A percentile compares a stretch with the other conserved stretches of the same genome.
Evolutionary conservation across 2,329 filamentous ascomycete species (phyloP).

Genomic region (Graphilbum sp.): DNA sequence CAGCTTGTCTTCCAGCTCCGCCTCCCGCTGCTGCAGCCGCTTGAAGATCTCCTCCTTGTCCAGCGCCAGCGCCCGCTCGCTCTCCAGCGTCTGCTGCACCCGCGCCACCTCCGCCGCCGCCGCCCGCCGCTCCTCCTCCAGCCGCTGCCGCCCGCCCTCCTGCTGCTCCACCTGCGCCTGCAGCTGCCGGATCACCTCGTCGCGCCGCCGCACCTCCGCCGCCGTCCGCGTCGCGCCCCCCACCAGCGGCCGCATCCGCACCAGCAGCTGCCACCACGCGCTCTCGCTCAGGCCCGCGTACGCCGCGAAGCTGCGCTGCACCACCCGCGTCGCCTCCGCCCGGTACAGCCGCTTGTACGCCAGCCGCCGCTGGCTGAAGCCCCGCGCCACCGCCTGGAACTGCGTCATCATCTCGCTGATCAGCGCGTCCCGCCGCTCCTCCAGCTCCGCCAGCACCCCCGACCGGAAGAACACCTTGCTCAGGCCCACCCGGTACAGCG

Average conservation of each 20-base stretch:
- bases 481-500: conserved; percentile 81
- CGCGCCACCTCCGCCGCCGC: conserved; percentile 75
- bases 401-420: conserved; percentile 87
- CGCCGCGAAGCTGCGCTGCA: conserved; percentile 84
- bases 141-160: conserved; percentile 52
- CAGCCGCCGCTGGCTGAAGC: conserved; percentile 73
- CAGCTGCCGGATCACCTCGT: conserved; percentile 81
- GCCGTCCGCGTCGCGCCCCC: conserved; percentile 85
- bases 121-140: conserved; percentile 83
- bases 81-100: conserved; percentile 88
- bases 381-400: conserved; percentile 84
- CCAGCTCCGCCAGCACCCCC: conserved; percentile 86
- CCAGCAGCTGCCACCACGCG: conserved; percentile 94
- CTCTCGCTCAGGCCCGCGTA: conserved; percentile 82
- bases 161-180: conserved; percentile 73
- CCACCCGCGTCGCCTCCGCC: conserved; percentile 84
- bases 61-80: conserved; percentile 82
- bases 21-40: conserved; percentile 79
- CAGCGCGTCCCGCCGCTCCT: conserved; percentile 84
- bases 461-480: conserved; percentile 98
- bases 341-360: conserved; percentile 90
- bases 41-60: conserved; percentile 99
- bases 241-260: conserved; percentile 87
- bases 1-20: conserved; percentile 84
- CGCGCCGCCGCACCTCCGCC: conserved; percentile 83